Evolutionary conservation across 352 stramenopile genomes (phyloP).

Genomic region (Phytophthora cajani): DNA sequence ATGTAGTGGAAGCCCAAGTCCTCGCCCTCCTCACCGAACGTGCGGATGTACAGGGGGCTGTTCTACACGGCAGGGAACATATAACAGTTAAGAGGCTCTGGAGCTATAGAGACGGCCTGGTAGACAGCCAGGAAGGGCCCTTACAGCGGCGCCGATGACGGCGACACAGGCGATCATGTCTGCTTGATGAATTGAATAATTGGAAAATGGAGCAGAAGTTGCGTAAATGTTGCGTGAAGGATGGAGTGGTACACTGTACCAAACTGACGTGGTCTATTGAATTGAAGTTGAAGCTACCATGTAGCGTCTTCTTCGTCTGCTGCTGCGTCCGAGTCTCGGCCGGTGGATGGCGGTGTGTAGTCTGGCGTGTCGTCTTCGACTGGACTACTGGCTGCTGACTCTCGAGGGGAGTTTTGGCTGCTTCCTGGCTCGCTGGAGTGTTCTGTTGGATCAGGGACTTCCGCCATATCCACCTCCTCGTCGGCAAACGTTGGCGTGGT

Average conservation of each 20-base stretch:
- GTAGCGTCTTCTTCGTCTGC: slow-evolving; percentile 15
- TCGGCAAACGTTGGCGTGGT: not conserved
- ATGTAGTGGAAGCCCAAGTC: slow-evolving; percentile 90
- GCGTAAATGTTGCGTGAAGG: slow-evolving; percentile 23
- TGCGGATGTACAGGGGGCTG: slow-evolving; percentile 83
- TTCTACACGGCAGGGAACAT: slow-evolving; percentile 42
- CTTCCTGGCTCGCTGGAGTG: slow-evolving; percentile 1
- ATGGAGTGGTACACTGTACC: slow-evolving; percentile 16
- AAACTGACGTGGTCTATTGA: slow-evolving; percentile 24
- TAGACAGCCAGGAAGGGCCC: slow-evolving; percentile 17
- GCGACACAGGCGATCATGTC: slow-evolving; percentile 85
- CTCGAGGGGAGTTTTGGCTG: slow-evolving; percentile 15
- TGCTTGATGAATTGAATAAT: not conserved
- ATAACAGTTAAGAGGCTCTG: not conserved
- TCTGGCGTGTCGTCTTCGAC: slow-evolving; percentile 25
- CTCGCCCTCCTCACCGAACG: slow-evolving; percentile 81
- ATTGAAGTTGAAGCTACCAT: slow-evolving; percentile 18
- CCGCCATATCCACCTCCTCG: not conserved
- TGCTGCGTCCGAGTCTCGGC: slow-evolving; percentile 27
- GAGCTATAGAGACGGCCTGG: not conserved
- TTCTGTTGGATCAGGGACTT: not conserved
- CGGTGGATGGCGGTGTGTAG: slow-evolving; percentile 31
- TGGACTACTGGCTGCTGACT: slow-evolving; percentile 8
- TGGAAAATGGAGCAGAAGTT: slow-evolving; percentile 6
- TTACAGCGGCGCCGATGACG: slow-evolving; percentile 79